A percentile compares a stretch with the other conserved stretches of the same genome.
These are phyloP conservation scores for Speleostelium caveatum DNA, from an alignment of 78 protist genomes.

Conservation along the genomic window DNA sequence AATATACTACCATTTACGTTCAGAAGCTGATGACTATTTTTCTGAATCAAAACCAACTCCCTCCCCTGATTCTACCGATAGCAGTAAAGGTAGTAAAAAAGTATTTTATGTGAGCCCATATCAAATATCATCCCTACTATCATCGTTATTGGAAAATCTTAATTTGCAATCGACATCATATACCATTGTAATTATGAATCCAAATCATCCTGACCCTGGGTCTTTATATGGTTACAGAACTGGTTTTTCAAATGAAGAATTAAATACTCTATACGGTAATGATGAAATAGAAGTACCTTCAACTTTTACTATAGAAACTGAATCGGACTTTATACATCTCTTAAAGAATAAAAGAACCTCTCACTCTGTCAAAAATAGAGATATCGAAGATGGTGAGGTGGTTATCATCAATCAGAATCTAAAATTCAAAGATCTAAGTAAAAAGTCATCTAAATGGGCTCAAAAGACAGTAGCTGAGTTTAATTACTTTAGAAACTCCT, in stretches of 20 bases:
- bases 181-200: conserved; percentile 47
- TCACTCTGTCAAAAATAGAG: no score
- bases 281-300: neutral
- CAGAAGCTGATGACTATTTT: neutral
- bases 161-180: conserved; percentile 12
- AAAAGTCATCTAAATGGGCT: conserved; percentile 43
- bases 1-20: conserved; percentile 51
- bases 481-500: neutral
- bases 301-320: neutral
- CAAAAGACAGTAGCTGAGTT: conserved; percentile 15
- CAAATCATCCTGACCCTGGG: conserved; percentile 46
- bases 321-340: neutral
- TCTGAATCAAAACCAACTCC: neutral
- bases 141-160: conserved; percentile 20
- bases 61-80: no score
- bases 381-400: neutral
- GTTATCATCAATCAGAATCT: conserved; percentile 10
- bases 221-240: conserved; percentile 59
- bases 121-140: conserved; percentile 28
- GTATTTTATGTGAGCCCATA: conserved; percentile 43
- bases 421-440: conserved; percentile 30
- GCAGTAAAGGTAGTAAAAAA: no score
- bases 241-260: conserved; percentile 56
- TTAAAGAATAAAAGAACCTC: neutral
- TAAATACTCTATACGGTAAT: conserved; percentile 14